Percentiles rank a stretch among this genome's conserved stretches.
Conservation (phyloP, 1,284 basidiomycete genomes). For the Laetiporus sulphureus region DNA sequence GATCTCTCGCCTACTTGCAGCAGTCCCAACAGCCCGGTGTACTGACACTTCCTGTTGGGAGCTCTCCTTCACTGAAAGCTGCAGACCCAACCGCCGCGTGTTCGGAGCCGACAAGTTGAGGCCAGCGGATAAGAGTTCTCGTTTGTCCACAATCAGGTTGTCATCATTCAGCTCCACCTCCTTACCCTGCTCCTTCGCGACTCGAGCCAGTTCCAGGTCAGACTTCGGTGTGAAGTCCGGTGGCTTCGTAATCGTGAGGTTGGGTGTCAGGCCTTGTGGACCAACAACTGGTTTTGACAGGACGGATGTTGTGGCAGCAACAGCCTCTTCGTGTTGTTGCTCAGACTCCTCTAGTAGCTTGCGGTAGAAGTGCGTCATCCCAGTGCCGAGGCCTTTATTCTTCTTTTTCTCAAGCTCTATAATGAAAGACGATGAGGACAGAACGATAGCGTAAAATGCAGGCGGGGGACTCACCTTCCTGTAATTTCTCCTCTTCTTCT, state of each 20-base stretch:
- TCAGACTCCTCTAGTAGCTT: conserved; percentile 78
- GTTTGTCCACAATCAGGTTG: conserved; percentile 94
- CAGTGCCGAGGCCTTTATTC: conserved; percentile 48
- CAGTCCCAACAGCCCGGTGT: conserved; percentile 74
- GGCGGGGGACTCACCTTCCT: conserved; percentile 67
- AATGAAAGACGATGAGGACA: background rate
- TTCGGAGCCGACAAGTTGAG: conserved; percentile 85
- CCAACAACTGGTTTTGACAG: conserved; percentile 50
- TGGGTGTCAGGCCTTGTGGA: conserved; percentile 51
- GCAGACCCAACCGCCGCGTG: conserved; percentile 53
- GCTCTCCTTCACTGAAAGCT: conserved; percentile 24
- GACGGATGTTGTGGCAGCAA: conserved; percentile 54
- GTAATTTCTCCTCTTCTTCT: conserved; percentile 84
- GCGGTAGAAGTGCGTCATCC: conserved; percentile 86
- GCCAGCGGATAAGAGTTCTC: conserved; percentile 86
- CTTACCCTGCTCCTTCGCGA: conserved; percentile 70
- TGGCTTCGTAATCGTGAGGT: conserved; percentile 69
- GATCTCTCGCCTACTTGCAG: conserved; percentile 75
- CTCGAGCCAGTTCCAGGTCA: conserved; percentile 65
- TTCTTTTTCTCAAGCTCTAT: conserved; percentile 44
- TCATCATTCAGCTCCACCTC: conserved; percentile 97
- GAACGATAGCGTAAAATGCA: background rate
- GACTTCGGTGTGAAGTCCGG: conserved; percentile 50
- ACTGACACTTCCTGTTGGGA: conserved; percentile 30
- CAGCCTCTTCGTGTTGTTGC: conserved; percentile 76